Evolutionary conservation across 176 grass and related monocot genomes (phyloP), one percentile per base, ranked within the genome.

Genomic region (Zoysia japonica): DNA sequence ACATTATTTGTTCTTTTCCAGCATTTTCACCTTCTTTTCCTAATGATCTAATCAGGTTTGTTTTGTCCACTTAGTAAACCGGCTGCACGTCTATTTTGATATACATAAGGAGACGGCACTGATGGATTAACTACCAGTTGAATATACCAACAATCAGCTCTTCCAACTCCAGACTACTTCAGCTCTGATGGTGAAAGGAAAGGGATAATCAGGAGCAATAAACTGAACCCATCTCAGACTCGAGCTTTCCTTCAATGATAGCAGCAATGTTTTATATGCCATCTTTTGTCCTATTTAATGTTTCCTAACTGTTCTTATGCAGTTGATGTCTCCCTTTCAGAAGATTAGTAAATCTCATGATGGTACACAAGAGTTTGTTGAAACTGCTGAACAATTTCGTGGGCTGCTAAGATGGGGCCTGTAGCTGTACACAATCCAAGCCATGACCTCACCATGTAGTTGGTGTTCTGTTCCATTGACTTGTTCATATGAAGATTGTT

Each of bases 91-190:
- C 49, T 67, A n/a, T 11, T 81, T 15, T 17, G 46, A 17, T 61
- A 71, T 49, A 53, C 51, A 6, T 64, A 51, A 79, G 76, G 45
- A 72, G 51, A 71, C 67, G 8, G n/a, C 38, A 61, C 72, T 60
- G 44, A 52, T 36, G 16, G 17, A 72, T 68, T 61, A 51, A 72
- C 67, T 8, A 42, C 53, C 72, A 36, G 67, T 68, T 37, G 61
- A 72, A 73, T 71, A 85, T 71, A 67, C 46, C 73, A 68, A 43
- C n/a, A 42, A 77, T 56, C 65, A 76, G 15, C 50, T 42, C 73
- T 85, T 82, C 50, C 11, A 61, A 67, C 53, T 82, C 20, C 61
- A 61, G 87, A 55, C 66, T 15, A 72, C 59, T 62, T 89, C 60
- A 82, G 37, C 37, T 61, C 9, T 67, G 43, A 77, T 81, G 65